Evolutionary conservation across 768 basidiomycete genomes (phyloP).

Genomic region (Clavaria fumosa): DNA sequence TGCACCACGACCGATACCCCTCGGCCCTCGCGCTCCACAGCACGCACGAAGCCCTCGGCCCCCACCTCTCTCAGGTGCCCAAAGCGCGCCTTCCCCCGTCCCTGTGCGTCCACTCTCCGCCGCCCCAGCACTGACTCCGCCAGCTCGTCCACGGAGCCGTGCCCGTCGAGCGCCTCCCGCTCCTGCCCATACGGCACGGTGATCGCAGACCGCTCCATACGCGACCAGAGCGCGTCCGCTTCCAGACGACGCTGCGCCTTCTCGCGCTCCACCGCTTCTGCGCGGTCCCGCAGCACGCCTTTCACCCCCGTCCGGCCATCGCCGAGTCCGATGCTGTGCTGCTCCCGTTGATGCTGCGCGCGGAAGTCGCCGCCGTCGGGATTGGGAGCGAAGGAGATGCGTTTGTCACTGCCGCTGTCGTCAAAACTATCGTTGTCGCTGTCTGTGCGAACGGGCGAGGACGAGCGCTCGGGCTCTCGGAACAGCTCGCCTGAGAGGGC

Average conservation of each 20-base stretch:
- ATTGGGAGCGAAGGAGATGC: no score
- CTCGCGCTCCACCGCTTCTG: slow-evolving; percentile 46
- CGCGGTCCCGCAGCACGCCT: slow-evolving; percentile 70
- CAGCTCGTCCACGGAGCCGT: slow-evolving; percentile 11
- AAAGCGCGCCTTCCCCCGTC: slow-evolving; percentile 43
- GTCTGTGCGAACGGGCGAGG: no score
- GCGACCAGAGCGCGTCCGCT: slow-evolving; percentile 4
- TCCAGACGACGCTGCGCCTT: slow-evolving; percentile 31
- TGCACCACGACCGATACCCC: slow-evolving; percentile 76
- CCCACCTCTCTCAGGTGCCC: slow-evolving; percentile 77
- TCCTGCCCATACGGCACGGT: slow-evolving; percentile 74
- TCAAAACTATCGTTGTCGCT: no score
- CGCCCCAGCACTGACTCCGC: slow-evolving; percentile 31
- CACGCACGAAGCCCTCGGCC: slow-evolving; percentile 49
- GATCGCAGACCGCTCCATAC: slow-evolving; percentile 34
- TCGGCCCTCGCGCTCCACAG: slow-evolving; percentile 56
- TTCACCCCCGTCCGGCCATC: slow-evolving; percentile 81
- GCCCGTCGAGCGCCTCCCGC: slow-evolving; percentile 33
- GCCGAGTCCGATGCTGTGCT: slow-evolving; percentile 82
- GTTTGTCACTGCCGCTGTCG: no score
- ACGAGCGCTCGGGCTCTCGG: no score
- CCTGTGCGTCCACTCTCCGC: no score
- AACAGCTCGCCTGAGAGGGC: no score
- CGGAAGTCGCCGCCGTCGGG: no score
- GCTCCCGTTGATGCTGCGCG: no score